These are phyloP conservation scores for Neurospora sublineolata DNA, from an alignment of 495 filamentous ascomycete genomes.

Conservation along the genomic window DNA sequence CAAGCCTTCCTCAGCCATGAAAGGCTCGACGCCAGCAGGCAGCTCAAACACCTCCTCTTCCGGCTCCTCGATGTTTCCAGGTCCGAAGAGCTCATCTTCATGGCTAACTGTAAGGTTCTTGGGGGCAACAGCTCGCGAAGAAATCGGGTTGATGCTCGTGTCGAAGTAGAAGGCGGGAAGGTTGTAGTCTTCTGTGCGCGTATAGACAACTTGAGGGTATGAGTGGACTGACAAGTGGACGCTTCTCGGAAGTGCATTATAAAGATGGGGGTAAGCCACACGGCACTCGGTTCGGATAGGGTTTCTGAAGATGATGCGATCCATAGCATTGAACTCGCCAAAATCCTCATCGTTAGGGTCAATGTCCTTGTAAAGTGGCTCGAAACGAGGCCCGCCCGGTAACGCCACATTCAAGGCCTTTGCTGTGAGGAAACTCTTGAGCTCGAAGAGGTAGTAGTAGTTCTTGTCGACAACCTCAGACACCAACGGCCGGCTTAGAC, in stretches of 20 bases:
- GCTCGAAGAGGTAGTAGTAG: slow-evolving; percentile 96
- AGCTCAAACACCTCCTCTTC: slow-evolving; percentile 72
- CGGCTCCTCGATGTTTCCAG: slow-evolving; percentile 67
- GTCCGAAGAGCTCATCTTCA: slow-evolving; percentile 90
- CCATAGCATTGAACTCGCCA: slow-evolving; percentile 99
- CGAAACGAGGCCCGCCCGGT: slow-evolving; percentile 91
- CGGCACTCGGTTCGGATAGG: slow-evolving; percentile 95
- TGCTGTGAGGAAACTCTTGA: slow-evolving; percentile 89
- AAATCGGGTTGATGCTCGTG: slow-evolving; percentile 94
- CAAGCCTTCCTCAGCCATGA: slow-evolving; percentile 80
- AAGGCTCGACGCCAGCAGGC: slow-evolving; percentile 70
- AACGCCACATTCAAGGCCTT: slow-evolving; percentile 97
- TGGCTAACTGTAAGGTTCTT: slow-evolving; percentile 90
- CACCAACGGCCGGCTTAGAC: slow-evolving; percentile 80
- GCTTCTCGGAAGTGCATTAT: slow-evolving; percentile 91
- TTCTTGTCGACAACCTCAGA: slow-evolving; percentile 93
- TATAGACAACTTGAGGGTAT: slow-evolving; percentile 85
- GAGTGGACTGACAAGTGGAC: slow-evolving; percentile 92
- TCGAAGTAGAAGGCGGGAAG: slow-evolving; percentile 97
- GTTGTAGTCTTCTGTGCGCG: slow-evolving; percentile 74
- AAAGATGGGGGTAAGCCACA: slow-evolving; percentile 87
- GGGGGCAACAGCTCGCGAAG: slow-evolving; percentile 83
- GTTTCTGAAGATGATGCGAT: slow-evolving; percentile 95
- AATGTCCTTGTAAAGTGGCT: slow-evolving; percentile 97
- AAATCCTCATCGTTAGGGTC: slow-evolving; percentile 99